Conservation (phyloP, 2,329 filamentous ascomycete genomes). For the Lecanicillium sp. region DNA sequence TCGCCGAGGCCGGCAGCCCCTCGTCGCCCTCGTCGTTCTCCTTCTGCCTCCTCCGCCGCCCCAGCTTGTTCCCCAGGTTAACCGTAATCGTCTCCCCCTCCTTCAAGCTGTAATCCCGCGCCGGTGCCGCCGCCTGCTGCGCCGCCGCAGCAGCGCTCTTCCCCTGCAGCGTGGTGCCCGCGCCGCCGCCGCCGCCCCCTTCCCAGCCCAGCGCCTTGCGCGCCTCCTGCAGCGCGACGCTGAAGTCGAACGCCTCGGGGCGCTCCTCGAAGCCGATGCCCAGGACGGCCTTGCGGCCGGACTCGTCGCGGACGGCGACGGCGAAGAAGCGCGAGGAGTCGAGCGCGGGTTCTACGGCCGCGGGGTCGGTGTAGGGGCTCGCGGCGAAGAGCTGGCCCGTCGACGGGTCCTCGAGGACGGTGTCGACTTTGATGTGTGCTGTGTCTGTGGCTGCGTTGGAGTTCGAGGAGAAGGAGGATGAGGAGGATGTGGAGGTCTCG, state of each 20-base stretch:
- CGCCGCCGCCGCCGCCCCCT: constrained; percentile 29
- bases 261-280: constrained; percentile 86
- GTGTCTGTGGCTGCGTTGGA: constrained; percentile 24
- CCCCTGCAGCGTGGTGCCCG: constrained; percentile 29
- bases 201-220: constrained; percentile 63
- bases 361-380: constrained; percentile 63
- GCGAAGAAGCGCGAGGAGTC: constrained; percentile 84
- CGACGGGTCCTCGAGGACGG: constrained; percentile 70
- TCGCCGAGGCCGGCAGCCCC: constrained; percentile 24
- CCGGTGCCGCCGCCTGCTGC: constrained; percentile 31
- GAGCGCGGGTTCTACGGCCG: constrained; percentile 67
- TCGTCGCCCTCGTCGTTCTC: constrained; percentile 11
- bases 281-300: constrained; percentile 69
- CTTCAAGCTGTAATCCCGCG: constrained; percentile 74
- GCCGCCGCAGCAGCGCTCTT: constrained; percentile 30
- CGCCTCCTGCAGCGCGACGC: constrained; percentile 72
- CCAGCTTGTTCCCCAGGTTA: constrained; percentile 56
- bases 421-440: constrained; percentile 62
- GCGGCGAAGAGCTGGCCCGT: constrained; percentile 76
- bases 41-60: constrained; percentile 32
- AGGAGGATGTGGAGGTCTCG: constrained; percentile 58
- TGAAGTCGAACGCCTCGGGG: constrained; percentile 80
- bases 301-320: constrained; percentile 68
- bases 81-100: constrained; percentile 86
- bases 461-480: constrained; percentile 18